Evolutionary conservation across 2,329 filamentous ascomycete species (phyloP), one percentile per base, ranked within the genome.

Genomic region (Aureobasidium leucospermi): DNA sequence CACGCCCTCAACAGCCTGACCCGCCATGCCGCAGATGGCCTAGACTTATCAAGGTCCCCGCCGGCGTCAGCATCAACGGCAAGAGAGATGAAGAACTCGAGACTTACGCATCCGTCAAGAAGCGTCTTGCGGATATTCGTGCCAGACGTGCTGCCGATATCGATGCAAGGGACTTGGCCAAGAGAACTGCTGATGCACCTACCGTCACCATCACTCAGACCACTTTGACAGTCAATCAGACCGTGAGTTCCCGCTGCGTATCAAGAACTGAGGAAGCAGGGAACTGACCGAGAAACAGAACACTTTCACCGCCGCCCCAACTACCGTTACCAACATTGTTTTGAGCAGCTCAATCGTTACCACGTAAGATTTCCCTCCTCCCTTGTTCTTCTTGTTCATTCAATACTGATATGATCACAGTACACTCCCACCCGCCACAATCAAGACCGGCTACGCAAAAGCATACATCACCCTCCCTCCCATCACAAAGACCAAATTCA

Each of bases 1-100:
- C 70, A 6, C 69, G 64, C 19, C 68, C 65, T 13, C 63, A 66
- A 13, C 63, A 63, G 32, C 66, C 61, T 32, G 74, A 75, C 59
- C 74, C 74, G 62, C 66, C 67, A 15, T 70, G 67, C 59, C 65
- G 58, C 9, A 72, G 73, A 64, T 69, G 66, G 1, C 74, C 73
- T 3, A 74, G 71, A 34, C 59, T 65, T 3, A 59, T 74, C 13
- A 68, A 49, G 5, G 52, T 64, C 23, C 64, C 64, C 11, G 7
- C 48, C 9, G 64, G 63, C 10, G 23, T 65, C 23, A n/a, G 48
- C 23, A 53, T 59, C 16, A 68, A 64, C 23, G 69, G 67, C 11
- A 49, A 34, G 28, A 39, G 43, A 23, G 55, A 55, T 23, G 41
- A 23, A 23, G 23, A 32, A 29, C 29, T 67, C 58, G 15, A 73